These are phyloP conservation scores for Chiua virens DNA, from an alignment of 768 basidiomycete genomes.

Conservation along the genomic window DNA sequence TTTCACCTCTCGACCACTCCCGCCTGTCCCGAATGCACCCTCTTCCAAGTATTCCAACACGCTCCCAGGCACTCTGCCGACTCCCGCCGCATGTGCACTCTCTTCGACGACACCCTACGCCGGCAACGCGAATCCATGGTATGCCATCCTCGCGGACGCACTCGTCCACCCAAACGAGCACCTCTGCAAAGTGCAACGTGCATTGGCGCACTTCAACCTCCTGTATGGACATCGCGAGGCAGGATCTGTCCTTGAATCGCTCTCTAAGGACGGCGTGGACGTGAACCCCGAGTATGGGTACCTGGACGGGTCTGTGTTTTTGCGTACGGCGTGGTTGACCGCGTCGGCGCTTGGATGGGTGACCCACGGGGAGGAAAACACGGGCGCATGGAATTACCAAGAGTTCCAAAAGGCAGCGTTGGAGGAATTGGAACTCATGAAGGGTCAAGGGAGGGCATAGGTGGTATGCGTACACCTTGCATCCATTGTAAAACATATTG, in stretches of 20 bases:
- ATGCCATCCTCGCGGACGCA: conserved; percentile 50
- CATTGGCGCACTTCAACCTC: conserved; percentile 45
- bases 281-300: conserved; percentile 47
- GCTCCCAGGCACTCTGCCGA: conserved; percentile 19
- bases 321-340: conserved; percentile 55
- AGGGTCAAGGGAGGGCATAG: conserved; percentile 17
- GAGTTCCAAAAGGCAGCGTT: conserved; percentile 28
- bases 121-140: conserved; percentile 56
- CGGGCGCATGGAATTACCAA: conserved; percentile 29
- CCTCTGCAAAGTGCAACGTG: conserved; percentile 47
- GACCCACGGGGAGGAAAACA: conserved; percentile 36
- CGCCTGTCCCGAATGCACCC: conserved; percentile 15
- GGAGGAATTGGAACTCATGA: conserved; percentile 25
- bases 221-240: conserved; percentile 43
- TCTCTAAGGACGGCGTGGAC: conserved; percentile 23
- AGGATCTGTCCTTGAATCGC: conserved; percentile 32
- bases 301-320: conserved; percentile 64
- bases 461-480: too few relatives aligned
- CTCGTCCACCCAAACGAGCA: conserved; percentile 62
- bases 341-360: conserved; percentile 43
- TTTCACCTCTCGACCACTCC: conserved; percentile 43
- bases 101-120: conserved; percentile 35
- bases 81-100: conserved; percentile 25
- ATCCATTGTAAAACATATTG: too few relatives aligned
- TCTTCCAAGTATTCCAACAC: conserved; percentile 25